Evolutionary conservation across 2,329 filamentous ascomycete genomes (phyloP).

Genomic region (Macroventuria anomochaeta): DNA sequence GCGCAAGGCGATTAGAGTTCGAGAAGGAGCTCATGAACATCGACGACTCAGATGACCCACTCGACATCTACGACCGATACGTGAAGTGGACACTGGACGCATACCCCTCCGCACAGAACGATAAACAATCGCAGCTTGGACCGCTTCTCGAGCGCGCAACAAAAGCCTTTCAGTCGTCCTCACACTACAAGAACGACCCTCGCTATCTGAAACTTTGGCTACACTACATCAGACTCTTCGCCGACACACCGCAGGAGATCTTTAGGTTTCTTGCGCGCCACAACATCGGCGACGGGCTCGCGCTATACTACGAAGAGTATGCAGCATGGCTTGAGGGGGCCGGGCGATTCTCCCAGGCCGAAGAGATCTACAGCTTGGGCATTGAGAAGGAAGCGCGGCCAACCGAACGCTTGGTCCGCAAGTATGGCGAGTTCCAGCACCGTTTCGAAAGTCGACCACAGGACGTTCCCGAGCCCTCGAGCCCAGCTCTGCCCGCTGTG

Average conservation of each 20-base stretch:
- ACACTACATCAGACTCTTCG: slow-evolving; percentile 90
- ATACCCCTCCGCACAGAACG: slow-evolving; percentile 92
- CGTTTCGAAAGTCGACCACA: slow-evolving; percentile 73
- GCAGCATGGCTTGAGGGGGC: slow-evolving; percentile 88
- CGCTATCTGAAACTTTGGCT: slow-evolving; percentile 94
- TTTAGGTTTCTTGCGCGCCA: slow-evolving; percentile 92
- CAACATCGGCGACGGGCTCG: slow-evolving; percentile 82
- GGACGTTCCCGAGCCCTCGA: slow-evolving; percentile 71
- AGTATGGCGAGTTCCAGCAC: slow-evolving; percentile 90
- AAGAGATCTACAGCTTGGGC: slow-evolving; percentile 90
- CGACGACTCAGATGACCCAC: slow-evolving; percentile 88
- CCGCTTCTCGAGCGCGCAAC: slow-evolving; percentile 91
- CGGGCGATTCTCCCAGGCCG: slow-evolving; percentile 85
- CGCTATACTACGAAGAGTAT: slow-evolving; percentile 96
- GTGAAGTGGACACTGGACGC: slow-evolving; percentile 96
- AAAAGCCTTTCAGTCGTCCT: slow-evolving; percentile 81
- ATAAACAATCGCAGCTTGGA: slow-evolving; percentile 86
- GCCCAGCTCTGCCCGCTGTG: slow-evolving; percentile 83
- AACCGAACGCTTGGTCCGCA: slow-evolving; percentile 78
- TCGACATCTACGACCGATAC: slow-evolving; percentile 95
- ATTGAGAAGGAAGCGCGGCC: slow-evolving; percentile 89
- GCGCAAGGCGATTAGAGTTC: slow-evolving; percentile 80
- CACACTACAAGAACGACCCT: slow-evolving; percentile 93
- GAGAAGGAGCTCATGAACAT: slow-evolving; percentile 81
- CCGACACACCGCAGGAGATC: slow-evolving; percentile 89